A percentile compares a stretch with the other conserved stretches of the same genome.
Evolutionary conservation across 2,329 filamentous ascomycete genomes (phyloP).

Genomic region (Dactylellina sp.): DNA sequence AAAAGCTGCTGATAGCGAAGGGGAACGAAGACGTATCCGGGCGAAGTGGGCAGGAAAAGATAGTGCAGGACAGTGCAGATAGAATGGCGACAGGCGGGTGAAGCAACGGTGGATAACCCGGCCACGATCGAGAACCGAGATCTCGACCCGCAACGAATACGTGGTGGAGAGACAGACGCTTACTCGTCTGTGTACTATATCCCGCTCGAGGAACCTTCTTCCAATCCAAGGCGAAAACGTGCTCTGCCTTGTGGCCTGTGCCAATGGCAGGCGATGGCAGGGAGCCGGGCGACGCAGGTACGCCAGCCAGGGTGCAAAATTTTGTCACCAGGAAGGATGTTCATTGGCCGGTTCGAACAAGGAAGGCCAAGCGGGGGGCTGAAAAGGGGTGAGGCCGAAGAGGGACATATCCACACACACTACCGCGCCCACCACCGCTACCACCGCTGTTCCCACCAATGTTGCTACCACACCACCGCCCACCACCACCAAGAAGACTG

Average conservation of each 20-base stretch:
- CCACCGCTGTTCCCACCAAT: too few species aligned
- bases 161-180: background rate
- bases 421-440: background rate
- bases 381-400: too few species aligned
- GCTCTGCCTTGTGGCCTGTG: slow-evolving; percentile 50
- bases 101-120: background rate
- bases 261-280: slow-evolving; percentile 32
- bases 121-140: background rate
- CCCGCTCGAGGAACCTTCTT: slow-evolving; percentile 19
- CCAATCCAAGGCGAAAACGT: slow-evolving; percentile 53
- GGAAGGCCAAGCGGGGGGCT: slow-evolving; percentile 20
- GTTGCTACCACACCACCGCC: too few species aligned
- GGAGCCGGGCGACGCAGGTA: slow-evolving; percentile 49
- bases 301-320: slow-evolving; percentile 29
- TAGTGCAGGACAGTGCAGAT: slow-evolving; percentile 1
- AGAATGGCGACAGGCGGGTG: background rate
- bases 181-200: slow-evolving; percentile 3
- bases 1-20: background rate
- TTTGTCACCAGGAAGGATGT: slow-evolving; percentile 35
- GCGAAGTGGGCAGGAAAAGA: background rate
- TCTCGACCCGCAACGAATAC: slow-evolving; percentile 1
- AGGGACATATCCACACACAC: slow-evolving; percentile 4
- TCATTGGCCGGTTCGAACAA: slow-evolving; percentile 45
- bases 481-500: too few species aligned
- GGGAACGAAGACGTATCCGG: background rate